Base-by-base conservation (phyloP, 2,329 filamentous ascomycete genomes). In the Nigrospora oryzae region DNA sequence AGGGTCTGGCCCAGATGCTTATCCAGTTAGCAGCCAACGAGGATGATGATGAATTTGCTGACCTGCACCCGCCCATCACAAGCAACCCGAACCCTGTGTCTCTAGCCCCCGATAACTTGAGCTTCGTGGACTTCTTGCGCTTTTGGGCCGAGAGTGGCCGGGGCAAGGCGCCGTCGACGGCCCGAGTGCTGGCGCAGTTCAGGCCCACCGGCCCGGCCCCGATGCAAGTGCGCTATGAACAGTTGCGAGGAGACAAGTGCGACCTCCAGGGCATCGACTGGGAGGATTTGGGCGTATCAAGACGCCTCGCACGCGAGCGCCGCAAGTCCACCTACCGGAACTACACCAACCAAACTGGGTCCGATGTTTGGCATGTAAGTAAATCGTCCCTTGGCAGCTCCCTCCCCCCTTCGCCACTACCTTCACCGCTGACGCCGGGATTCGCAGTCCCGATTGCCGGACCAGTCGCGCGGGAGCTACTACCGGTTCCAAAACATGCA, bases 211-310 rank as follows among this genome's bases (percentile, higher is more conserved):
- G 40, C 19, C 19, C 33, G 35, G 57, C 54, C 28, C 44, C 43
- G 14, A 45, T 49, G 53, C 49, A 61, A 30, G 49, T 67, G 33
- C 48, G 57, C 3, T 73, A 71, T 47, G 54, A 57, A 6, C 69
- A 82, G 43, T 66, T 84, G 7, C 56, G 64, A n/a, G 79, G 77
- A 1, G 76, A 83, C 40, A 44, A 53, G 39, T 77, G 64, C 46
- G 80, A 84, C 53, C 58, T 81, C 19, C 80, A 84, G 53, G 76
- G 79, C 42, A 65, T 83, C 33, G 61, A 81, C 54, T 83, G 80
- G 80, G 51, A 58, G 2, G 59, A 65, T 12, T 61, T 83, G 50
- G 71, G 71, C 2, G 72, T 79, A 2, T 69, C 69, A 11, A 70
- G 77, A 45, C 52, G 52, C 19, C 59, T 67, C 19, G 79, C 77